A percentile compares a stretch with the other conserved stretches of the same genome.
Conservation (phyloP, 106 monocot genomes). For the Acorus gramineus region DNA sequence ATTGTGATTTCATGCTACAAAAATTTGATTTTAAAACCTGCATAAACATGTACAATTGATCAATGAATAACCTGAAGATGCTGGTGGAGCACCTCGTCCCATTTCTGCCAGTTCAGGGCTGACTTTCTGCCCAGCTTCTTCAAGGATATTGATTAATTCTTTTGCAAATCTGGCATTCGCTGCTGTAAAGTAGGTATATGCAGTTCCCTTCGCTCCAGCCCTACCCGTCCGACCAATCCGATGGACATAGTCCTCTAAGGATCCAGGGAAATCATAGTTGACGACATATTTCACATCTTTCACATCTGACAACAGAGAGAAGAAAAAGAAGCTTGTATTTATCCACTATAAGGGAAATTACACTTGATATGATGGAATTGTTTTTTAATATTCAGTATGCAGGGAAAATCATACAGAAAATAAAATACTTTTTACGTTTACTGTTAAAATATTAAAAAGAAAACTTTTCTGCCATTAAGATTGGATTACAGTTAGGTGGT, state of each 20-base stretch:
- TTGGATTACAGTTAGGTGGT: too few relatives aligned
- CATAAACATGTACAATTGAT: neutral
- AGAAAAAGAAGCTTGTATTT: neutral
- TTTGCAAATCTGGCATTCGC: conserved; percentile 93
- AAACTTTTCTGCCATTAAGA: too few relatives aligned
- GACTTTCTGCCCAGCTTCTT: conserved; percentile 96
- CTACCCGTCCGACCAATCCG: conserved; percentile 84
- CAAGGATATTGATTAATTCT: conserved; percentile 70
- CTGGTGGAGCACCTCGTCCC: conserved; percentile 68
- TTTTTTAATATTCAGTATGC: too few relatives aligned
- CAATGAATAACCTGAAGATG: conserved; percentile 44
- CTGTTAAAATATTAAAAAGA: too few relatives aligned
- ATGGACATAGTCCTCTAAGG: conserved; percentile 93
- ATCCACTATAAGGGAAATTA: neutral
- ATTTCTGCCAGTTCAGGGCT: conserved; percentile 69
- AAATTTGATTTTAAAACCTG: too few relatives aligned
- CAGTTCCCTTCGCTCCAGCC: conserved; percentile 93
- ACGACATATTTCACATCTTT: conserved; percentile 97
- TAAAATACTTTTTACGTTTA: too few relatives aligned
- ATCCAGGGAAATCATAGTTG: conserved; percentile 97
- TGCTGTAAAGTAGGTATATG: conserved; percentile 92
- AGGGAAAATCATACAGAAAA: too few relatives aligned
- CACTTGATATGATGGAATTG: neutral
- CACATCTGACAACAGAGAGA: conserved; percentile 44
- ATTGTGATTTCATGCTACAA: neutral